Base-by-base conservation (phyloP, 768 basidiomycete genomes). In the Termitomyces sp. region DNA sequence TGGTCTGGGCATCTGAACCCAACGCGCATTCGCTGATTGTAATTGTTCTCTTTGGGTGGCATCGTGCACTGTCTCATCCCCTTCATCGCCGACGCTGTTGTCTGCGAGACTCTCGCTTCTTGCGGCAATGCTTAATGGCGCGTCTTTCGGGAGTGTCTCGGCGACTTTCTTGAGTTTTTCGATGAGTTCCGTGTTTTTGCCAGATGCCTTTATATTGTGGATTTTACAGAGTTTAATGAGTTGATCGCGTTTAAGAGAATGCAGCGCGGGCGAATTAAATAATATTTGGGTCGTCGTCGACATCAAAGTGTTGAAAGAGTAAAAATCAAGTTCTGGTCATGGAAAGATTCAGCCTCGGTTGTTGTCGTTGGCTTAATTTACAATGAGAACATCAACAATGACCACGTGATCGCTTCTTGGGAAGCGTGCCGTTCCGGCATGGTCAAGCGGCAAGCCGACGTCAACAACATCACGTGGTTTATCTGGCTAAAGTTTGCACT, bases 181-280 rank as follows among this genome's bases (percentile, higher is more conserved):
- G 62, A 94, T 80, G 59, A 94, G 78, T 5, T 93, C 89, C 4
- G 73, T 70, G 65, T 87, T 93, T 80, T 93, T 93, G 20, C 92
- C 91, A 18, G 80, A 79, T 0, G 88, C 91, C 71, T 90, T 92
- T 68, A 94, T 77, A 0, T 83, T 78, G 69, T 94, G 89, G 33
- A 86, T 82, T 71, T 93, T 93, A 83, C 91, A 94, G 53, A 94
- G 79, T 62, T 89, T 90, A 55, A 91, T 80, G 46, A 93, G 88
- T 67, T 94, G 91, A 49, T 89, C 86, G 51, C 92, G 87, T 69
- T 91, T 92, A 46, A 94, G 82, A 23, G 90, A 88, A 68, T 91
- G 84, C 32, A 94, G 72, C 2, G 92, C 91, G 0, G 91, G 89
- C 4, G 91, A 91, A 71, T 93, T 91, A 74, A 89, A 91, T 12